Evolutionary conservation across 1,284 basidiomycete species (phyloP).

Genomic region (Sphagnurus paluster): DNA sequence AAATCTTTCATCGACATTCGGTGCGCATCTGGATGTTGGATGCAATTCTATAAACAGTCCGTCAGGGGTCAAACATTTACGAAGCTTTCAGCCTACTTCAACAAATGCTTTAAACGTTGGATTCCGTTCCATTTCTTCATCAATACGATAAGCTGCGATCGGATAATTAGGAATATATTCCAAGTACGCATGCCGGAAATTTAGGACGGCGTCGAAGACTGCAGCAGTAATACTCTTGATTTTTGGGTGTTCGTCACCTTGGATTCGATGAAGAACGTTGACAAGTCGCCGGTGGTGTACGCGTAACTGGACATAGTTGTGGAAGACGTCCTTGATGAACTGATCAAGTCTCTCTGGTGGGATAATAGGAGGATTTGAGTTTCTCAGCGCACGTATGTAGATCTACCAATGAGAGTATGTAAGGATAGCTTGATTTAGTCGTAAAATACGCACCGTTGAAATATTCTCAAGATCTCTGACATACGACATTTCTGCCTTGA

Average conservation of each 20-base stretch:
- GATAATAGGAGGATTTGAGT: slow-evolving; percentile 77
- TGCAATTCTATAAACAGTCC: slow-evolving; percentile 60
- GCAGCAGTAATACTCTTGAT: slow-evolving; percentile 86
- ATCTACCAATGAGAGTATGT: slow-evolving; percentile 47
- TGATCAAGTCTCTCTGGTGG: slow-evolving; percentile 68
- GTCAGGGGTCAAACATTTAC: slow-evolving; percentile 2
- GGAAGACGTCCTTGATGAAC: slow-evolving; percentile 91
- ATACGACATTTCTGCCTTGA: slow-evolving; percentile 95
- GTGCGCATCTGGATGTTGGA: slow-evolving; percentile 74
- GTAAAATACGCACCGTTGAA: slow-evolving; percentile 56
- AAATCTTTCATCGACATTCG: slow-evolving; percentile 87
- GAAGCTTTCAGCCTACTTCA: slow-evolving; percentile 53
- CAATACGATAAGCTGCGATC: slow-evolving; percentile 88
- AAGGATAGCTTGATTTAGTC: slow-evolving; percentile 2
- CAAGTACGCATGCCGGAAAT: slow-evolving; percentile 92
- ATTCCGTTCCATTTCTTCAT: slow-evolving; percentile 85
- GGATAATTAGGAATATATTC: slow-evolving; percentile 94
- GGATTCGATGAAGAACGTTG: slow-evolving; percentile 81
- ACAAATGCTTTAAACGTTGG: slow-evolving; percentile 79
- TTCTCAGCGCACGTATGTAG: slow-evolving; percentile 74
- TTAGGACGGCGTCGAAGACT: slow-evolving; percentile 85
- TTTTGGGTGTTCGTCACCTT: slow-evolving; percentile 86
- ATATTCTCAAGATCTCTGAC: slow-evolving; percentile 92
- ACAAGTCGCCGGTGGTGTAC: slow-evolving; percentile 74
- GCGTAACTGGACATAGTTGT: slow-evolving; percentile 85